A percentile compares a stretch with the other conserved stretches of the same genome.
These are phyloP conservation scores for Talaromyces sp. DNA, from an alignment of 2,329 filamentous ascomycete species.

Conservation along the genomic window DNA sequence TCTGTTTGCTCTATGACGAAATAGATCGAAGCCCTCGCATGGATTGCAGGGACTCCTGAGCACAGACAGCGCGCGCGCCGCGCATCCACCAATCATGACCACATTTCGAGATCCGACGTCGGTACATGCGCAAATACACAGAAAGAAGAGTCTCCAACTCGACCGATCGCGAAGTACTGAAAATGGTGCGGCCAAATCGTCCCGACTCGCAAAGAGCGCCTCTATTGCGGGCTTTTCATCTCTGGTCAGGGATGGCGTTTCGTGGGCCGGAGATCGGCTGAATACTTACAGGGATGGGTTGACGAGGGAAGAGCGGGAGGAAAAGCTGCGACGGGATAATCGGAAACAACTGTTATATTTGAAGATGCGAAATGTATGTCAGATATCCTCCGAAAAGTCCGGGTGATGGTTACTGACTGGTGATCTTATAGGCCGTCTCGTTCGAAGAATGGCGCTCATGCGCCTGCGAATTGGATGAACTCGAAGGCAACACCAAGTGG, in stretches of 20 bases:
- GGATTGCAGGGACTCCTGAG: slow-evolving; percentile 19
- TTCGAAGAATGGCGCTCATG: slow-evolving; percentile 72
- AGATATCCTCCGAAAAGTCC: slow-evolving; percentile 29
- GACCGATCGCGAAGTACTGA: slow-evolving; percentile 6
- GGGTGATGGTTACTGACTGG: slow-evolving; percentile 14
- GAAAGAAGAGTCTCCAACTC: slow-evolving; percentile 24
- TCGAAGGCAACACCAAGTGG: slow-evolving; percentile 81
- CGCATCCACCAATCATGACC: slow-evolving; percentile 33
- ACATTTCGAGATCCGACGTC: slow-evolving; percentile 34
- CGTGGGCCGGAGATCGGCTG: slow-evolving; percentile 37
- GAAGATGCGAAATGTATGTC: slow-evolving; percentile 62
- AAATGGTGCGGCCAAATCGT: not conserved
- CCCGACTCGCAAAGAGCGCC: slow-evolving; percentile 27
- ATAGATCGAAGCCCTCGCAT: slow-evolving; percentile 1
- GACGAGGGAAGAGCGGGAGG: slow-evolving; percentile 51
- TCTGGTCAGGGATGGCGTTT: slow-evolving; percentile 35
- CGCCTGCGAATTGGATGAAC: slow-evolving; percentile 71
- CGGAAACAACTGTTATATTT: slow-evolving; percentile 62
- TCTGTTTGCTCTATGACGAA: not conserved
- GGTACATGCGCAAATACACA: slow-evolving; percentile 31
- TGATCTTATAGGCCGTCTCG: slow-evolving; percentile 59
- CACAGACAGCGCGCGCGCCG: slow-evolving; percentile 29
- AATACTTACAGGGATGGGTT: slow-evolving; percentile 53
- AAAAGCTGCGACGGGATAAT: slow-evolving; percentile 53
- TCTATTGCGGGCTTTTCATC: slow-evolving; percentile 37